Percentiles rank a stretch among this genome's conserved stretches.
Conservation (phyloP, 2,329 filamentous ascomycete species). For the Botrytis aclada region DNA sequence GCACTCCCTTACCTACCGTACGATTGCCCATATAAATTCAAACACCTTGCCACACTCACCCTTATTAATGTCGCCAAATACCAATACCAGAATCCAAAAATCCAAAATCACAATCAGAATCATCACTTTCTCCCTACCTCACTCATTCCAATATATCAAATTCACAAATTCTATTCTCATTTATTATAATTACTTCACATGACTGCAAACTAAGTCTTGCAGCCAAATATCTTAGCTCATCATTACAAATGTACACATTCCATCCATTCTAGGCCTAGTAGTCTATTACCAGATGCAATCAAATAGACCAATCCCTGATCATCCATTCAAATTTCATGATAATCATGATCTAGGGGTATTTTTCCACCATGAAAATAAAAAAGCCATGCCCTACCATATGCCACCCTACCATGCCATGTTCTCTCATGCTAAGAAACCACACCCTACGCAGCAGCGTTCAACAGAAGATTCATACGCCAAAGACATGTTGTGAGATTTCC, state of each 20-base stretch:
- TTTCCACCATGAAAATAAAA: neutral
- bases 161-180: neutral
- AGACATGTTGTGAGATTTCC: conserved; percentile 4
- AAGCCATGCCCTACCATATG: neutral
- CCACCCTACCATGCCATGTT: neutral
- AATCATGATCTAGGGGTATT: neutral
- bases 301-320: neutral
- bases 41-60: too few relatives aligned
- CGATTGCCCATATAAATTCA: too few relatives aligned
- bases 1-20: too few relatives aligned
- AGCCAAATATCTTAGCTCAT: neutral
- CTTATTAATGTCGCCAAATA: too few relatives aligned
- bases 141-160: neutral
- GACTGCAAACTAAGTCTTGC: neutral
- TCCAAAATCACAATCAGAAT: too few relatives aligned
- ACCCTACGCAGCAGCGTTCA: neutral
- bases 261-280: neutral
- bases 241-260: neutral
- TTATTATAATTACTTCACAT: neutral
- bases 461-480: conserved; percentile 4
- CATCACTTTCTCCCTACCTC: neutral
- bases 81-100: neutral
- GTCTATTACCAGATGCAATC: neutral
- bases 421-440: neutral
- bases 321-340: conserved; percentile 5